Evolutionary conservation across 2,329 filamentous ascomycete species (phyloP).

Genomic region (Sporothrix mexicana): DNA sequence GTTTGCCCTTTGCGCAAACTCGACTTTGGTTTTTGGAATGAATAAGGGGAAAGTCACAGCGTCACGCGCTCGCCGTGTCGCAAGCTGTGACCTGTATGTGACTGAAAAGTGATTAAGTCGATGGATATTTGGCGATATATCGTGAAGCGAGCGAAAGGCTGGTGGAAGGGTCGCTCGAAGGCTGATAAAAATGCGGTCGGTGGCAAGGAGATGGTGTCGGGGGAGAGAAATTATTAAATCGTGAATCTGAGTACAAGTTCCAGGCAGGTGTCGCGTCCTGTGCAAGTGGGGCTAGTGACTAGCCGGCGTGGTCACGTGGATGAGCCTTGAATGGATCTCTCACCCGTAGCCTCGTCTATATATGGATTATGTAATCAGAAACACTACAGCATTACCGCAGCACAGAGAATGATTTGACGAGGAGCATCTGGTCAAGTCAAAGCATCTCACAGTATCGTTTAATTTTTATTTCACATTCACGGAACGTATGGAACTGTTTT

Average conservation of each 20-base stretch:
- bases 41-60: background rate
- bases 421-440: too few species aligned
- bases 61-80: background rate
- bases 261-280: slow-evolving; percentile 10
- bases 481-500: background rate
- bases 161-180: background rate
- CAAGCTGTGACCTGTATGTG: background rate
- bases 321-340: background rate
- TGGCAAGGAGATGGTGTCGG: background rate
- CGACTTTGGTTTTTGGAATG: background rate
- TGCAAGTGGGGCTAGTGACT: slow-evolving; percentile 13
- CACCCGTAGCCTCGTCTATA: background rate
- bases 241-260: slow-evolving; percentile 14
- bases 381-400: background rate
- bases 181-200: background rate
- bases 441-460: too few species aligned
- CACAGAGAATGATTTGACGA: background rate
- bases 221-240: slow-evolving; percentile 14
- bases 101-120: too few species aligned
- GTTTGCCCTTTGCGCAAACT: background rate
- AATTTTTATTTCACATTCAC: background rate
- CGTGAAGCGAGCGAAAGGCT: too few species aligned
- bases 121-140: background rate
- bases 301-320: background rate
- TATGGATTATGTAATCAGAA: background rate